These are phyloP conservation scores for Deinandra increscens DNA, from an alignment of 129 eudicot genomes.

Conservation along the genomic window DNA sequence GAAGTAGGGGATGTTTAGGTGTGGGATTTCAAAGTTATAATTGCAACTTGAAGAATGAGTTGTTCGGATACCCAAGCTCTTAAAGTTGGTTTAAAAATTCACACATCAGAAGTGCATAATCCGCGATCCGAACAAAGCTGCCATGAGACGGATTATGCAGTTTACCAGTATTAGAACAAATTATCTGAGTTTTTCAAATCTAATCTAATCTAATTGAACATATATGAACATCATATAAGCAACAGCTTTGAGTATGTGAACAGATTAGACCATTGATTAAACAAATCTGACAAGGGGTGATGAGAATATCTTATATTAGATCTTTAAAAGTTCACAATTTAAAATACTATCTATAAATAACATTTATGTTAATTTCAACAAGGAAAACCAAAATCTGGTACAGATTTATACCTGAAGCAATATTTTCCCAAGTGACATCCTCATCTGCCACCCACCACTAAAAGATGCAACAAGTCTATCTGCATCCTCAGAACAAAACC, in stretches of 20 bases:
- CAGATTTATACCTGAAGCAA: slow-evolving; percentile 71
- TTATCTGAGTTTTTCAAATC: too few relatives aligned
- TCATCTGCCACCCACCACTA: slow-evolving; percentile 99
- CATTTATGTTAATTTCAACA: neutral
- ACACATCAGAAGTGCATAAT: too few relatives aligned
- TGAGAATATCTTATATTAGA: too few relatives aligned
- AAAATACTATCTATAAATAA: neutral
- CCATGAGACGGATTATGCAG: too few relatives aligned
- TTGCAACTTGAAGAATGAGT: slow-evolving; percentile 1
- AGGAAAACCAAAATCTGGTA: neutral
- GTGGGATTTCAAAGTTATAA: neutral
- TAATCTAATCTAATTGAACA: too few relatives aligned
- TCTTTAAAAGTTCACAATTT: too few relatives aligned
- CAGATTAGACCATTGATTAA: too few relatives aligned
- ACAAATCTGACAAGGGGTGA: too few relatives aligned
- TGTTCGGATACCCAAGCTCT: neutral
- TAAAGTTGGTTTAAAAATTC: neutral
- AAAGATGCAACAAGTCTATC: slow-evolving; percentile 94
- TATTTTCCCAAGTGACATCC: slow-evolving; percentile 97
- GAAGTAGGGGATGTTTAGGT: neutral
- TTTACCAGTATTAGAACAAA: too few relatives aligned
- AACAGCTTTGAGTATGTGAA: too few relatives aligned
- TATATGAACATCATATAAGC: too few relatives aligned
- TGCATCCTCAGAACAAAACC: slow-evolving; percentile 72
- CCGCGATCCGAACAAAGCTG: too few relatives aligned